Evolutionary conservation across 192 early-diverging fungal genomes (phyloP), one percentile per base, ranked within the genome.

Genomic region (Chytriomyces hyalinus): DNA sequence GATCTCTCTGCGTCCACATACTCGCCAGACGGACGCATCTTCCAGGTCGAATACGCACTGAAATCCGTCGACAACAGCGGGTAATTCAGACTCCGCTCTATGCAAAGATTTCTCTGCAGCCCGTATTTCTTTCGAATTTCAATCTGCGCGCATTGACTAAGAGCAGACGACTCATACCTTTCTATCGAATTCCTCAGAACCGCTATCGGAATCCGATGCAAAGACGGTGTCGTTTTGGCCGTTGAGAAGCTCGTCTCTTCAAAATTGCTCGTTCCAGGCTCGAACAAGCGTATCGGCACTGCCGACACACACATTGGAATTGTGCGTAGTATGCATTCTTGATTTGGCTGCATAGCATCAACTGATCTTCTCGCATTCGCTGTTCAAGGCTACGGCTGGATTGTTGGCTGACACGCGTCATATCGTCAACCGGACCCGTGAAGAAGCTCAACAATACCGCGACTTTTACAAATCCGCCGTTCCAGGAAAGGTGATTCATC

Each of bases 51-150:
- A 87, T 99, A 99, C 80, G 98, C 98, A 47, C 83, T 88, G 73
- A 98, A 98, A 83, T 97, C 98, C 49, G 97, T 98, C 10, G 97
- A 99, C 78, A 98, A 98, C 89, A 95, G 95, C 84, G 97, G 97
- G 94, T 96, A 87, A 36, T 36, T 36, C 36, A 36, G 36, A 36
- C 36, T 36, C 36, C 36, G 0, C 36, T 24, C 13, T 13, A 26
- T 67, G 59, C n/a, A 61, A 53, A 49, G 71, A 8, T 63, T 11
- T 20, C 15, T 57, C 59, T 0, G 15, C 70, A 5, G 48, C 24
- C 22, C n/a, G 5, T 0, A 47, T 24, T 65, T 4, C 24, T 63
- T 5, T 69, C 67, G 22, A 15, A 24, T 2, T 13, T 4, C 13
- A 10, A 64, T 79, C 9, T 36, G 28, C 44, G 61, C 57, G 24